Evolutionary conservation across 176 grass and related monocot species (phyloP).

Genomic region (Triticum timopheevii): DNA sequence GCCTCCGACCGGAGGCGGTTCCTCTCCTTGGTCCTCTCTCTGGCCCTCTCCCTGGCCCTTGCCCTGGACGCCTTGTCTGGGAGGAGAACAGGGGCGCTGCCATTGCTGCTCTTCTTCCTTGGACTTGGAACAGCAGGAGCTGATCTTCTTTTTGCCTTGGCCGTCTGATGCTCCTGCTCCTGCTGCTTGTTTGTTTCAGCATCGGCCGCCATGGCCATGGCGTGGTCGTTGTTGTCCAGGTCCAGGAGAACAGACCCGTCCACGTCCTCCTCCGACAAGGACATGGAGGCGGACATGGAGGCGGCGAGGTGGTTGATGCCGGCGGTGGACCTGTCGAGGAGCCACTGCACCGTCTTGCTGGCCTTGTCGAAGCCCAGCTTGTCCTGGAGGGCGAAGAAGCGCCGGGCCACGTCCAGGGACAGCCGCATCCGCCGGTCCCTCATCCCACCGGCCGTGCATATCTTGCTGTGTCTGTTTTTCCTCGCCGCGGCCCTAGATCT

Average conservation of each 20-base stretch:
- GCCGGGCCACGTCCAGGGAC: conserved; percentile 31
- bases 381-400: conserved; percentile 47
- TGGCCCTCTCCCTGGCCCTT: conserved; percentile 53
- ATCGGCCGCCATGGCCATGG: not conserved
- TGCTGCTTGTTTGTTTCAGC: conserved; percentile 7
- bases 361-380: conserved; percentile 58
- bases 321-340: conserved; percentile 34
- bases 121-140: not conserved
- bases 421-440: conserved; percentile 51
- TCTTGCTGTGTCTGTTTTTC: conserved; percentile 49
- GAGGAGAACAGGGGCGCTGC: not conserved
- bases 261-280: conserved; percentile 22
- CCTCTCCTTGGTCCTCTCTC: conserved; percentile 60
- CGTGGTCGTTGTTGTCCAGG: not conserved
- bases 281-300: conserved; percentile 1
- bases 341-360: conserved; percentile 54
- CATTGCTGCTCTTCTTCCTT: conserved; percentile 11
- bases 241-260: conserved; percentile 7
- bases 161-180: not conserved
- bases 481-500: not conserved
- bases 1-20: conserved; percentile 17
- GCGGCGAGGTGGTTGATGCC: conserved; percentile 32
- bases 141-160: not conserved
- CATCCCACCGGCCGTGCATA: conserved; percentile 32
- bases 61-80: conserved; percentile 41